A percentile compares a stretch with the other conserved stretches of the same genome.
Evolutionary conservation across 2,329 filamentous ascomycete genomes (phyloP).

Genomic region (Colletotrichum plurivorum): DNA sequence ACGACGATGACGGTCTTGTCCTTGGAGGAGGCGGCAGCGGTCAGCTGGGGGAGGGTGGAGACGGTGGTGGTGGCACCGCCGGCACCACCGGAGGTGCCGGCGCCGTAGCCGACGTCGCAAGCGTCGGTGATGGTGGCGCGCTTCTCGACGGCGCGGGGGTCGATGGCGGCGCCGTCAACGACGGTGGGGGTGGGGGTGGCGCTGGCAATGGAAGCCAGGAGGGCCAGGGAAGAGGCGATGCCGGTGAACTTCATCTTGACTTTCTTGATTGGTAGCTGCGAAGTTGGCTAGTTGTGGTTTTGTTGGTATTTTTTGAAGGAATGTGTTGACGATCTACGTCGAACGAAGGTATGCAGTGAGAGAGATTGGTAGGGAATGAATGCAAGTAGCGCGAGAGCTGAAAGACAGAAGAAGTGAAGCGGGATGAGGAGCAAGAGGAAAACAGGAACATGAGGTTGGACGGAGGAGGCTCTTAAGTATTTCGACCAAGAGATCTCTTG

Average conservation of each 20-base stretch:
- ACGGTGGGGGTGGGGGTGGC: conserved; percentile 50
- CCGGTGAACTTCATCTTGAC: conserved; percentile 51
- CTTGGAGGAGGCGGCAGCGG: conserved; percentile 60
- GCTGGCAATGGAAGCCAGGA: conserved; percentile 48
- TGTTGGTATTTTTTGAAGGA: conserved; percentile 22
- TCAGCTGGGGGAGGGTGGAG: conserved; percentile 62
- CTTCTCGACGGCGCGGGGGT: conserved; percentile 45
- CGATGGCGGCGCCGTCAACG: conserved; percentile 45
- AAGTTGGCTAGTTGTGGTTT: conserved; percentile 13
- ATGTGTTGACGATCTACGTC: conserved; percentile 41
- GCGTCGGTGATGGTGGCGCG: conserved; percentile 53
- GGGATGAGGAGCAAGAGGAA: conserved; percentile 25
- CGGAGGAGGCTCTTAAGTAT: conserved; percentile 29
- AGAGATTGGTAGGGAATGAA: conserved; percentile 30
- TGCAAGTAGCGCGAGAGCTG: conserved; percentile 35
- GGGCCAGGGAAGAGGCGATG: conserved; percentile 45
- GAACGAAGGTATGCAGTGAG: conserved; percentile 35
- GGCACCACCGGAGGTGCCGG: conserved; percentile 65
- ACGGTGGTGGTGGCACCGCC: conserved; percentile 67
- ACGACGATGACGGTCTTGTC: conserved; percentile 58
- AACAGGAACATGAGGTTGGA: not conserved
- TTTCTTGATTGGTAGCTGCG: not conserved
- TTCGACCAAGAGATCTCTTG: conserved; percentile 21
- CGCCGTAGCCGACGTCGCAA: conserved; percentile 53
- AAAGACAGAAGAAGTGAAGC: conserved; percentile 38